Base-by-base conservation (phyloP, 768 basidiomycete species). In the Leccinum uliginosum region DNA sequence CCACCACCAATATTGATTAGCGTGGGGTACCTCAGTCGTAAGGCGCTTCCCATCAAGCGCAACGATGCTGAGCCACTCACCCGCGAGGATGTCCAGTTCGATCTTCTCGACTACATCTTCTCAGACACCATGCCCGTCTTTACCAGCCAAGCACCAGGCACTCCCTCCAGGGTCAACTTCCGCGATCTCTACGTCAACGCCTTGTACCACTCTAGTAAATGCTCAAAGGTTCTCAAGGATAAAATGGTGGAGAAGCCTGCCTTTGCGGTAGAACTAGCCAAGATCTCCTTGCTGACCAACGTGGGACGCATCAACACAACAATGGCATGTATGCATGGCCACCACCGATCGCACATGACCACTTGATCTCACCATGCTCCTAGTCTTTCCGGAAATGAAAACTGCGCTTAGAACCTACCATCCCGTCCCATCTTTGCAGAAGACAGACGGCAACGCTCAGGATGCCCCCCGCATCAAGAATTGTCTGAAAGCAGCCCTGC, bases 331-430 rank as follows among this genome's bases (percentile, higher is more conserved):
- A 73, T 76, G 85, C 71, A 59, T 54, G 58, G 4, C 21, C 54
- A 47, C 51, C 51, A 60, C 56, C n/a, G 56, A 55, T 54, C 53
- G 48, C 44, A 46, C 26, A 32, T 45, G 34, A 21, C 34, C 35
- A 38, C 54, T 60, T 51, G 44, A 54, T 63, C 62, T 71, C 46
- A 69, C 58, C 56, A 51, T 55, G 15, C 50, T 51, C 63, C 43
- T 67, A 92, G 90, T 94, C 75, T 93, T 92, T 70, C 91, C 91
- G 55, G 91, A 93, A 76, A 93, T 94, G 92, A 89, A 91, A 72
- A 94, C 93, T 6, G 88, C 90, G 19, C 76, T 94, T 54, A 78
- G 92, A 67, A 91, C 90, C 53, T 94, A 94, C 71, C 93, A 94
- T 65, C 91, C 93, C 27, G 84, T 93, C 4, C 93, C 93, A 10